Evolutionary conservation across 768 basidiomycete genomes (phyloP).

Genomic region (Gyrodon lividus): DNA sequence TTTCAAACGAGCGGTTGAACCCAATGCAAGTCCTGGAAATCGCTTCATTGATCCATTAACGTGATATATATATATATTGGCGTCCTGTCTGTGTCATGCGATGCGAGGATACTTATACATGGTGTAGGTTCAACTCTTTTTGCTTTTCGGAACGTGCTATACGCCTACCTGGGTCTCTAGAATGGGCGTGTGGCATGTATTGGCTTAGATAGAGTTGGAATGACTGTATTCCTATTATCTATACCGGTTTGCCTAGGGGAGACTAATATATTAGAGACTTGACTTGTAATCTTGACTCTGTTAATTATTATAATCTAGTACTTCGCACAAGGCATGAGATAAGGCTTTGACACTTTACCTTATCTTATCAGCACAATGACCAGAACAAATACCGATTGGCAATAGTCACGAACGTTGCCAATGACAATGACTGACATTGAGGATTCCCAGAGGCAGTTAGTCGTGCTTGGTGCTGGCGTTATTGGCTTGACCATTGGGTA

Average conservation of each 20-base stretch:
- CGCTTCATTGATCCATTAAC: neutral
- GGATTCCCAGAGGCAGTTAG: conserved; percentile 14
- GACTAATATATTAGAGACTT: too few relatives aligned
- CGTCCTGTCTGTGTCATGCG: neutral
- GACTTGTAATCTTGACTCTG: too few relatives aligned
- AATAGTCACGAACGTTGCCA: too few relatives aligned
- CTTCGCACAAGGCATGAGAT: too few relatives aligned
- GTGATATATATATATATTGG: neutral
- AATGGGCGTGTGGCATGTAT: neutral
- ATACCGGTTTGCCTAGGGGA: too few relatives aligned
- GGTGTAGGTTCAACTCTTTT: neutral
- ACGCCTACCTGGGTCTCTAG: neutral
- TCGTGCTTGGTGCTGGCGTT: conserved; percentile 40
- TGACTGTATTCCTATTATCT: too few relatives aligned
- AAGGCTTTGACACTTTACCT: neutral
- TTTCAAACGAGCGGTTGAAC: neutral
- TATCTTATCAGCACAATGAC: neutral
- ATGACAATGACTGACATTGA: conserved; percentile 14
- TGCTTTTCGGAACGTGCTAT: neutral
- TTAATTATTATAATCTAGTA: too few relatives aligned
- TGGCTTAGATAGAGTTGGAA: too few relatives aligned
- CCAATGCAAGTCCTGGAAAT: too few relatives aligned
- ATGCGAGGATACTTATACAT: neutral
- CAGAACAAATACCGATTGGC: too few relatives aligned
- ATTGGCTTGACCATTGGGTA: conserved; percentile 40